Conservation (phyloP, 352 stramenopile genomes). For the Phytophthora colocasiae region DNA sequence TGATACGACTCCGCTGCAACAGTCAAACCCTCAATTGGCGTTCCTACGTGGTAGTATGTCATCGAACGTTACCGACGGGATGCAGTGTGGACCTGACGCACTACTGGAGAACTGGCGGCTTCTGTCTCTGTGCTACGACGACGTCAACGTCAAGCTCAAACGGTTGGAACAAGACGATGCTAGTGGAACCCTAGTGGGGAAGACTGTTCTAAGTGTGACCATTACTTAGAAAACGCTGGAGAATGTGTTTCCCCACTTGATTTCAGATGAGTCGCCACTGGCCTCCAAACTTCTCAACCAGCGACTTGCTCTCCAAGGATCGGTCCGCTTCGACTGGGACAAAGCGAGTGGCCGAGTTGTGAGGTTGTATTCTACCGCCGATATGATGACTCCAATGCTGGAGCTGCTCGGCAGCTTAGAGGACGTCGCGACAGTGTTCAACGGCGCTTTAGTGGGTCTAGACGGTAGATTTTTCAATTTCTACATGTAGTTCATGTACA, state of each 20-base stretch:
- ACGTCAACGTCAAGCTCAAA: conserved; percentile 23
- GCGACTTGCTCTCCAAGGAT: not conserved
- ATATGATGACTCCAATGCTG: conserved; percentile 11
- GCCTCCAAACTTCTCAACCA: not conserved
- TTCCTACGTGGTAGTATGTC: conserved; percentile 9
- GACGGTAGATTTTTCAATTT: not conserved
- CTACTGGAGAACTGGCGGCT: conserved; percentile 25
- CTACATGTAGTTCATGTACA: not conserved
- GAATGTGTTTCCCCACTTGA: conserved; percentile 24
- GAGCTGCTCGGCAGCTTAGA: conserved; percentile 8
- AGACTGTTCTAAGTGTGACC: conserved; percentile 2
- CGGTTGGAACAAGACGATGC: conserved; percentile 12
- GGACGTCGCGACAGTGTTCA: not conserved
- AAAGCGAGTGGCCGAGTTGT: not conserved
- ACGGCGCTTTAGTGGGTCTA: not conserved
- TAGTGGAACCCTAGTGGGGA: conserved; percentile 2
- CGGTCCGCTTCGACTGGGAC: conserved; percentile 12
- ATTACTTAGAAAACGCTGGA: conserved; percentile 24
- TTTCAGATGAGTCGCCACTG: not conserved
- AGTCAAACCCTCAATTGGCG: not conserved
- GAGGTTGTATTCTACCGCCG: not conserved
- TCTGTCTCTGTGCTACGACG: conserved; percentile 12
- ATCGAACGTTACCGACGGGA: conserved; percentile 4
- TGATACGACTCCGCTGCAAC: not conserved
- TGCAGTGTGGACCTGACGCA: conserved; percentile 8